Base-by-base conservation (phyloP, 2,329 filamentous ascomycete genomes). In the Aspergillus amoenus region DNA sequence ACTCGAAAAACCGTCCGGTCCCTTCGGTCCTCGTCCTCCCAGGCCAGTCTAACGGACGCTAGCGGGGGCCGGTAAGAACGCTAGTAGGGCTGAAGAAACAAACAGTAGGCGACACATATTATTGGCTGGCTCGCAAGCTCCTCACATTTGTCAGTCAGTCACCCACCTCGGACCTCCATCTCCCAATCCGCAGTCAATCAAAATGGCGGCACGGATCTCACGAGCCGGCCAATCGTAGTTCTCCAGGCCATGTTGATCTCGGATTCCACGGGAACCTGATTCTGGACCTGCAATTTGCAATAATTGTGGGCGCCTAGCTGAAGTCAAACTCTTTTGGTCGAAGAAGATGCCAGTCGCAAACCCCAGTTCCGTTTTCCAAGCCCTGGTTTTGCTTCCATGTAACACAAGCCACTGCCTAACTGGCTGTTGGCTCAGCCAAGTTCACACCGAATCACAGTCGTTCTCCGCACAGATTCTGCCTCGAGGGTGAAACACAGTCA, bases 31-130 rank as follows among this genome's bases (percentile, higher is more conserved):
- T 30, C 9, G 8, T 9, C 3, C 27, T 30, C 8, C 15, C 34
- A 37, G 15, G 34, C 34, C 34, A 37, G 13, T 37, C 34, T 51
- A 18, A 32, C 43, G 52, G 43, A 46, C 52, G 22, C 52, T 54
- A 54, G 43, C 52, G 52, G 52, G 34, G 32, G 32, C 27, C 50
- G 32, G 34, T 22, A 22, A 54, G 52, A 42, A 47, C 30, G 34
- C 32, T 17, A 54, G 52, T 54, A 54, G 52, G 52, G 52, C 52
- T 54, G 52, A 54, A 54, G 52, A 34, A 54, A 30, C 52, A 43
- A 54, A 46, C 42, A 42, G 18, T 24, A n/a, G n/a, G 15, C 8
- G 21, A 8, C n/a, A 5, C n/a, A 18, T n/a, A n/a, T 52, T 2
- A 54, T 47, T 54, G 52, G 52, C n/a, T 27, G 22, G n/a, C 34